Evolutionary conservation across 2,329 filamentous ascomycete genomes (phyloP).

Genomic region (Stagonosporopsis chrysanthemi): DNA sequence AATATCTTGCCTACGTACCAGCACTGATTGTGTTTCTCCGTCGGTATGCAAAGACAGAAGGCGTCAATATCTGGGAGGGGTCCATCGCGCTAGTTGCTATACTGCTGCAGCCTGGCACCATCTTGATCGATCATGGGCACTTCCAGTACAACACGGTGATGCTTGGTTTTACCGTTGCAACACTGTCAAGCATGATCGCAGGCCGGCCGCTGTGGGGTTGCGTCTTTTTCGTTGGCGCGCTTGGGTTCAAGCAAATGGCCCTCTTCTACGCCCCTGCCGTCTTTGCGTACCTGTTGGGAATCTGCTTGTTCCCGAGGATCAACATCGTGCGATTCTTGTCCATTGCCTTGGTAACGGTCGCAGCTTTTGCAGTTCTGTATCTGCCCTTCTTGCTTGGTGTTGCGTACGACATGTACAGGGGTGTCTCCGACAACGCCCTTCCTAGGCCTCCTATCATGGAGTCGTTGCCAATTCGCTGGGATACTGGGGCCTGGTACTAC

Average conservation of each 20-base stretch:
- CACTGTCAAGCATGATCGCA: conserved; percentile 86
- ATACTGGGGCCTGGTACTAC: conserved; percentile 74
- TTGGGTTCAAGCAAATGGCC: conserved; percentile 99
- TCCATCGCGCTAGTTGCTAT: conserved; percentile 88
- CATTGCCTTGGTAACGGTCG: conserved; percentile 76
- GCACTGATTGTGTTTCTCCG: conserved; percentile 85
- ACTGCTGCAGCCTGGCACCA: conserved; percentile 87
- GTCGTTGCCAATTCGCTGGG: conserved; percentile 63
- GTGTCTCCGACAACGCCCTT: conserved; percentile 66
- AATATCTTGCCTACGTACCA: conserved; percentile 89
- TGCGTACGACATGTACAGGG: conserved; percentile 71
- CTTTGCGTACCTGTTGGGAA: conserved; percentile 88
- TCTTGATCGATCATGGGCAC: conserved; percentile 92
- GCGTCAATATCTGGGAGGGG: conserved; percentile 80
- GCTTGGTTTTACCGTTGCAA: conserved; percentile 87
- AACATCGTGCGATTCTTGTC: conserved; percentile 72
- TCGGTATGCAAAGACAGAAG: conserved; percentile 77
- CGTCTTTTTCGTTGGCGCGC: conserved; percentile 88
- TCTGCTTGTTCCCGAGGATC: conserved; percentile 78
- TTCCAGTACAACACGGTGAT: conserved; percentile 99
- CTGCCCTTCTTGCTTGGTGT: conserved; percentile 77
- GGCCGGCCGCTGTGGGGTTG: conserved; percentile 87
- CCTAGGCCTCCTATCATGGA: conserved; percentile 70
- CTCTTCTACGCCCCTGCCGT: conserved; percentile 94
- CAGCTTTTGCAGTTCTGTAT: conserved; percentile 77